Base-by-base conservation (phyloP, 2,329 filamentous ascomycete species). In the Scedosporium minutisporum region DNA sequence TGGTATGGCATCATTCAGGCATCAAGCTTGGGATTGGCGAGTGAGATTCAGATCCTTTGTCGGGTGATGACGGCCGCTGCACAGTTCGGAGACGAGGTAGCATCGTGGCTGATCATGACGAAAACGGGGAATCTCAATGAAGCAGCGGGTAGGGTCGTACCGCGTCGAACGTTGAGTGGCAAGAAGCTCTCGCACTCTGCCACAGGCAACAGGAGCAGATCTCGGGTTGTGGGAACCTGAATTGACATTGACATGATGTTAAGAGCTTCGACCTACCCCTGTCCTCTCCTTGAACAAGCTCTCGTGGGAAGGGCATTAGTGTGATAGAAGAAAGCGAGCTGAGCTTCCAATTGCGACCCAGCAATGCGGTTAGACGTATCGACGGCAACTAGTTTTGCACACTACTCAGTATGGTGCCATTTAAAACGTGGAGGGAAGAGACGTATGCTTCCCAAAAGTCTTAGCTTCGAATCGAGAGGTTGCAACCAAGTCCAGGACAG, bases 1-100 rank as follows among this genome's bases (percentile, higher is more conserved):
- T 6, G 38, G 27, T 60, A 48, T 60, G 58, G 58, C 58, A 48
- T 41, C 58, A 60, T 60, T 58, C 58, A 44, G 58, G 58, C 58
- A 60, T 60, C 58, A 60, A 60, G 44, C 21, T 6, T 38, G 9
- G 58, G 18, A 60, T 23, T 33, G 33, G 58, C 58, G 58, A 16
- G 21, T 21, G 58, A n/a, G 21, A 25, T 25, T 21, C 23, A 18
- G 41, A 44, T 23, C 41, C 21, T 44, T 44, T 44, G 58, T 60
- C 58, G 44, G 58, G 33, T 48, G 58, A 60, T 21, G 58, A 44
- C 14, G 25, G 21, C 21, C n/a, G 58, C 33, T 46, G 58, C 58
- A 46, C 9, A n/a, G 16, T 46, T 60, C 38, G 16, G 58, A 46
- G 58, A 25, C 38, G n/a, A 44, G 38, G 58, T 60, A 46, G 58